Conservation (phyloP, 768 basidiomycete species). For the Sporobolomyces phaffii region DNA sequence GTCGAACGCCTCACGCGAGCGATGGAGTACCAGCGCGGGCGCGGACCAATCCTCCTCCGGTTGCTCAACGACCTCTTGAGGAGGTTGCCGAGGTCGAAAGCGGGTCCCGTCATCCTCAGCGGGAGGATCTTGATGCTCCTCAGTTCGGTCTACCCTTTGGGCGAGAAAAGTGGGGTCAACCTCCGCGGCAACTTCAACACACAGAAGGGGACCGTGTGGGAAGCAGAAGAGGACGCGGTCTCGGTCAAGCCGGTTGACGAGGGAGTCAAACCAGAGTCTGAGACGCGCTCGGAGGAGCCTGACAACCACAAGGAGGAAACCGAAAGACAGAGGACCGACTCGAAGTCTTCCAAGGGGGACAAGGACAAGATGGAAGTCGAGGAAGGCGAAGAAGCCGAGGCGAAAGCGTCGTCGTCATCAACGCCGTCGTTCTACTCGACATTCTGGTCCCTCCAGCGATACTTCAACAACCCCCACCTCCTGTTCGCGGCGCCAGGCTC, state of each 20-base stretch:
- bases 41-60: conserved; percentile 74
- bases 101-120: conserved; percentile 76
- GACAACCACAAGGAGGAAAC: conserved; percentile 8
- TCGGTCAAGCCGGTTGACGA: too few relatives aligned
- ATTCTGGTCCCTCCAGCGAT: conserved; percentile 82
- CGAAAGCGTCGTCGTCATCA: neutral
- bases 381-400: conserved; percentile 18
- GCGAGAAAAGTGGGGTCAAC: conserved; percentile 86
- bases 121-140: conserved; percentile 83
- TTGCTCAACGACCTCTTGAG: conserved; percentile 80
- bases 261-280: too few relatives aligned
- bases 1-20: conserved; percentile 58
- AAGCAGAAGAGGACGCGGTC: conserved; percentile 42
- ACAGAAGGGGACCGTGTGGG: conserved; percentile 48
- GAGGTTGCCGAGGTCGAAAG: conserved; percentile 65
- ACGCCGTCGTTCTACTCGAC: conserved; percentile 68
- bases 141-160: conserved; percentile 75
- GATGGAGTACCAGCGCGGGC: conserved; percentile 79
- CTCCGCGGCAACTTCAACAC: conserved; percentile 69
- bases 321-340: conserved; percentile 17
- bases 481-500: conserved; percentile 49
- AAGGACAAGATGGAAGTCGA: conserved; percentile 22
- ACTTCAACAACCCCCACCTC: conserved; percentile 70
- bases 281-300: too few relatives aligned
- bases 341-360: conserved; percentile 33